Percentiles rank a stretch among this genome's conserved stretches.
Conservation (phyloP, 1,284 basidiomycete genomes). For the Ganoderma meredithae region DNA sequence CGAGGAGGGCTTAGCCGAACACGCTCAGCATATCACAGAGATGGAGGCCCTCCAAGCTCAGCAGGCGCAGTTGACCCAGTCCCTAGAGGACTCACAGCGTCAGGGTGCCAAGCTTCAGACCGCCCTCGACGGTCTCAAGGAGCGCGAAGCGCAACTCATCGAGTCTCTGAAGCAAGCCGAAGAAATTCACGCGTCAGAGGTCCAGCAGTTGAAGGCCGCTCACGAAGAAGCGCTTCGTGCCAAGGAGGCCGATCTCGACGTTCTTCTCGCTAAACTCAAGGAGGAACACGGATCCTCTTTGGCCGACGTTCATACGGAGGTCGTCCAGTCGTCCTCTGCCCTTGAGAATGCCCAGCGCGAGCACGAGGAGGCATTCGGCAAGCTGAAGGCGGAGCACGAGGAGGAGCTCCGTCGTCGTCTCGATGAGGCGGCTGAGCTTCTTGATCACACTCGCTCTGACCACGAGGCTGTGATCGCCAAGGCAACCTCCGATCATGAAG, state of each 20-base stretch:
- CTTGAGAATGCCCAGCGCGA: conserved; percentile 42
- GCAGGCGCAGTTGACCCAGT: conserved; percentile 59
- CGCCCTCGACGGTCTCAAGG: conserved; percentile 59
- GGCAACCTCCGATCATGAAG: conserved; percentile 60
- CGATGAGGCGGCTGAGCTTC: conserved; percentile 39
- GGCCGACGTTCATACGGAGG: conserved; percentile 38
- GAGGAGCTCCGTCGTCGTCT: conserved; percentile 42
- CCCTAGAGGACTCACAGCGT: conserved; percentile 56
- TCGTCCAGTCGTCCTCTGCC: conserved; percentile 40
- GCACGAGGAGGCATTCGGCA: conserved; percentile 46
- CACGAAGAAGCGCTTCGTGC: conserved; percentile 61
- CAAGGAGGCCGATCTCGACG: conserved; percentile 61
- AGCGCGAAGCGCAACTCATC: conserved; percentile 63
- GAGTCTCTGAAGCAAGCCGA: conserved; percentile 57
- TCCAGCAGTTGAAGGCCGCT: conserved; percentile 54
- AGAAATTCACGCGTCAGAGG: conserved; percentile 52
- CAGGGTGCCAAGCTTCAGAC: conserved; percentile 30
- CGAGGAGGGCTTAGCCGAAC: conserved; percentile 53
- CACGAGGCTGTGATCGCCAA: conserved; percentile 60
- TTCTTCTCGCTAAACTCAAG: conserved; percentile 52
- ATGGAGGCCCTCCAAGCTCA: conserved; percentile 63
- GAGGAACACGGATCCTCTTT: conserved; percentile 49
- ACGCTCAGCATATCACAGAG: conserved; percentile 32
- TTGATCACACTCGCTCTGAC: conserved; percentile 51
- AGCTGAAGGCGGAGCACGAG: conserved; percentile 47